These are phyloP conservation scores for Rhododendron kiyosumense DNA, from an alignment of 148 eudicot genomes.

Conservation along the genomic window DNA sequence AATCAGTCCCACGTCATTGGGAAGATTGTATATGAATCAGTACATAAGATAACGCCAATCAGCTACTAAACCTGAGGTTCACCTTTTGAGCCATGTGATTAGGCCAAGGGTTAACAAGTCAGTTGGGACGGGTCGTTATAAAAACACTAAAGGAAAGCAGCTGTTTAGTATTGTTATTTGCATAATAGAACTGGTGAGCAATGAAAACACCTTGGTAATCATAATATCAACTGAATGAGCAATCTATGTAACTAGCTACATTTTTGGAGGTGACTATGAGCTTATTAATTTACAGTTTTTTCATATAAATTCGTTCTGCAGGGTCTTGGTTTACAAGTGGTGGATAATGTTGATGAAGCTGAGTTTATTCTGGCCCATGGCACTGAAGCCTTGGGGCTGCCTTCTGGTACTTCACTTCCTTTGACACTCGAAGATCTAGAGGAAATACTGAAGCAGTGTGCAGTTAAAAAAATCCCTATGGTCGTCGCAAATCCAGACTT, in stretches of 20 bases:
- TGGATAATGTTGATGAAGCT: conserved; percentile 83
- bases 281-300: not conserved
- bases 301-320: conserved; percentile 17
- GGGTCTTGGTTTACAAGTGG: conserved; percentile 81
- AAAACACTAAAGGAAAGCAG: not conserved
- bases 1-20: not conserved
- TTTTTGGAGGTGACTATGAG: not conserved
- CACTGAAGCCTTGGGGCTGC: conserved; percentile 82
- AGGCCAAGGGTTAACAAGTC: not conserved
- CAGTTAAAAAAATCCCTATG: conserved; percentile 74
- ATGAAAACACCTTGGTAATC: not conserved
- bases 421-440: conserved; percentile 69
- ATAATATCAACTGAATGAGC: not conserved
- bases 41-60: not conserved
- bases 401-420: conserved; percentile 63
- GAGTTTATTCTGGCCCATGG: conserved; percentile 91
- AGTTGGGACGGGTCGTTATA: not conserved
- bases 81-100: not conserved
- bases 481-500: conserved; percentile 96
- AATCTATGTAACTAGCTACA: not conserved
- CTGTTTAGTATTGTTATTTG: not conserved
- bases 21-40: not conserved
- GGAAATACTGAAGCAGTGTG: conserved; percentile 64
- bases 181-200: not conserved
- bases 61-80: not conserved